Percentiles rank a stretch among this genome's conserved stretches.
phyloP scores from a whole-genome alignment of 108 stramenopile genomes.

The Epithemia pelagica region DNA sequence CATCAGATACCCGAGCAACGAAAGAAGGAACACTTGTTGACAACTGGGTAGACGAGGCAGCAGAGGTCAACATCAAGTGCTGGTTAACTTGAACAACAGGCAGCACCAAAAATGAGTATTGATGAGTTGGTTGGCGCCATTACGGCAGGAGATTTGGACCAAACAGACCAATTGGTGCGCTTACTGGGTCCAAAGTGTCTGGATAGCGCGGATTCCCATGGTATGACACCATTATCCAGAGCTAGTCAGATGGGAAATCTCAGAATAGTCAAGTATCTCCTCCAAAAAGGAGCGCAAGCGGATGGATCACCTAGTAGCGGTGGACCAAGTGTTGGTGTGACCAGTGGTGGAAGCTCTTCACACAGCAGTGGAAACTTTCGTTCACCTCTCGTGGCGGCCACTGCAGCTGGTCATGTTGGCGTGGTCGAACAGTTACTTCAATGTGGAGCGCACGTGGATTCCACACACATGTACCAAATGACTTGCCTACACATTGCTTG shows the following conservation, averaged over 20 bases:
- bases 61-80: no score
- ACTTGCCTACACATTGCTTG: neutral
- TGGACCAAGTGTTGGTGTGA: neutral
- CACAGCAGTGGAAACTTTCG: neutral
- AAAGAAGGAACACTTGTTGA: no score
- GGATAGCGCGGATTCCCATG: neutral
- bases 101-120: neutral
- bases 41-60: no score
- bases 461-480: neutral
- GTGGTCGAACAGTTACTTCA: neutral
- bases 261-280: neutral
- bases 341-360: neutral
- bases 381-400: neutral
- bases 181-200: neutral
- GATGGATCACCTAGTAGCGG: neutral
- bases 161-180: neutral
- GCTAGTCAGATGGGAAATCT: neutral
- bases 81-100: no score
- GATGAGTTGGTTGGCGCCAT: neutral
- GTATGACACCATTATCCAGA: neutral
- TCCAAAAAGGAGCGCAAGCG: neutral
- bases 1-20: no score
- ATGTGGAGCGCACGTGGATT: neutral
- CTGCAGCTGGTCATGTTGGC: neutral
- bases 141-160: neutral